phyloP scores from a whole-genome alignment of 208 protist species.

The Leishmania tarentolae region DNA sequence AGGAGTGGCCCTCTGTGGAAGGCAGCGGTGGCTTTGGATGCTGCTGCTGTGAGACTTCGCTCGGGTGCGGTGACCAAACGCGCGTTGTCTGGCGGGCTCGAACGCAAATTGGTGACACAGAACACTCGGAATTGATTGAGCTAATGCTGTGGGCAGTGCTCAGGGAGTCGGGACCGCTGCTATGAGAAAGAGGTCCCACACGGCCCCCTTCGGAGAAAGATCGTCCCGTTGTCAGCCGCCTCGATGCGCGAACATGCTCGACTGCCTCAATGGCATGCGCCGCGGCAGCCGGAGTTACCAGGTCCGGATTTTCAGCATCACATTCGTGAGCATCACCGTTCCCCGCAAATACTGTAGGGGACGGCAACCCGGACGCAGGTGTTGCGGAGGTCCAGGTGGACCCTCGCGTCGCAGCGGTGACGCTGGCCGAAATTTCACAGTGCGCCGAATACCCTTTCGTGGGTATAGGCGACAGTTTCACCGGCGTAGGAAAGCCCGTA shows the following conservation, averaged over 20 bases:
- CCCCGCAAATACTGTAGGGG: constrained; percentile 18
- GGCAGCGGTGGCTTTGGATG: background rate
- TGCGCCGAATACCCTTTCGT: constrained; percentile 34
- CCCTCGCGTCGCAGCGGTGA: background rate
- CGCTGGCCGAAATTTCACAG: background rate
- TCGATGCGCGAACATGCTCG: too few species aligned
- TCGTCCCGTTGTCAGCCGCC: background rate
- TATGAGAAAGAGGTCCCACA: too few species aligned
- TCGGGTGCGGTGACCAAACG: constrained; percentile 22
- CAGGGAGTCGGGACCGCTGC: background rate
- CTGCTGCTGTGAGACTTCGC: constrained; percentile 14
- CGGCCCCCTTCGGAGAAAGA: background rate
- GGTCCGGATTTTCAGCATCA: background rate
- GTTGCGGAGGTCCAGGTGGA: background rate
- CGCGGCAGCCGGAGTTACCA: background rate
- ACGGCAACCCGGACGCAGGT: background rate
- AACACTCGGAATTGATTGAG: constrained; percentile 15
- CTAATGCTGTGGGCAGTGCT: background rate
- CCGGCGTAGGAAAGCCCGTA: constrained; percentile 57
- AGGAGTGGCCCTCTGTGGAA: background rate
- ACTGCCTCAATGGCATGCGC: background rate
- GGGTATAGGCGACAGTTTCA: constrained; percentile 63
- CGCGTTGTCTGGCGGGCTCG: constrained; percentile 24
- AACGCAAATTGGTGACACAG: constrained; percentile 14
- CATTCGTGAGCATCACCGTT: background rate